A percentile compares a stretch with the other conserved stretches of the same genome.
These are phyloP conservation scores for Hypocreales sp. DNA, from an alignment of 2,329 filamentous ascomycete genomes.

Conservation along the genomic window DNA sequence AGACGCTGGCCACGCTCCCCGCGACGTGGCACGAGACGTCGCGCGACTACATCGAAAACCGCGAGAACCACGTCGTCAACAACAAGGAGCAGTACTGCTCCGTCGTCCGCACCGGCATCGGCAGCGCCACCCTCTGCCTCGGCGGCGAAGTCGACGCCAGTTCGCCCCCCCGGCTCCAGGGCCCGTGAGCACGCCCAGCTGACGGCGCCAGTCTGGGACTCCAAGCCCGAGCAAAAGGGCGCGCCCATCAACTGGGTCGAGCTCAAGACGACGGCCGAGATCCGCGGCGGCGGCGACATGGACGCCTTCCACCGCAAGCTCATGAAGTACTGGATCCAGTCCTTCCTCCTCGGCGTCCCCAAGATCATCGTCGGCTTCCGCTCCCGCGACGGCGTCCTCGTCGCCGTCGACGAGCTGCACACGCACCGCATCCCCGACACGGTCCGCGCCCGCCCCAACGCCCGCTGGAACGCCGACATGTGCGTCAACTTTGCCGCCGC, in stretches of 20 bases:
- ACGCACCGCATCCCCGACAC: constrained; percentile 65
- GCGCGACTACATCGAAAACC: constrained; percentile 63
- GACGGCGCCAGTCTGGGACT: constrained; percentile 71
- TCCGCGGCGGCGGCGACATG: constrained; percentile 51
- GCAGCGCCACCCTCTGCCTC: constrained; percentile 57
- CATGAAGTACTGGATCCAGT: constrained; percentile 93
- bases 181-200: background rate
- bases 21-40: constrained; percentile 56
- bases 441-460: constrained; percentile 49
- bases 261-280: constrained; percentile 74
- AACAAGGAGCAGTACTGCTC: constrained; percentile 96
- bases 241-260: constrained; percentile 84
- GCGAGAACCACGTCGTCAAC: constrained; percentile 57
- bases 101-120: constrained; percentile 77
- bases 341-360: constrained; percentile 82
- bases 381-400: constrained; percentile 53
- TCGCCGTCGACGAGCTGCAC: constrained; percentile 59
- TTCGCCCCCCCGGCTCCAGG: no score
- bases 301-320: constrained; percentile 77
- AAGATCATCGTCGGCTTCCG: constrained; percentile 87
- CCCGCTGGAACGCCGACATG: constrained; percentile 78
- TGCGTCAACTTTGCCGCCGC: constrained; percentile 80
- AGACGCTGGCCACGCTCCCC: constrained; percentile 66
- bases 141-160: constrained; percentile 90
- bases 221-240: constrained; percentile 50